Evolutionary conservation across 1,284 basidiomycete genomes (phyloP), one percentile per base, ranked within the genome.

Genomic region (Pseudozyma sp.): DNA sequence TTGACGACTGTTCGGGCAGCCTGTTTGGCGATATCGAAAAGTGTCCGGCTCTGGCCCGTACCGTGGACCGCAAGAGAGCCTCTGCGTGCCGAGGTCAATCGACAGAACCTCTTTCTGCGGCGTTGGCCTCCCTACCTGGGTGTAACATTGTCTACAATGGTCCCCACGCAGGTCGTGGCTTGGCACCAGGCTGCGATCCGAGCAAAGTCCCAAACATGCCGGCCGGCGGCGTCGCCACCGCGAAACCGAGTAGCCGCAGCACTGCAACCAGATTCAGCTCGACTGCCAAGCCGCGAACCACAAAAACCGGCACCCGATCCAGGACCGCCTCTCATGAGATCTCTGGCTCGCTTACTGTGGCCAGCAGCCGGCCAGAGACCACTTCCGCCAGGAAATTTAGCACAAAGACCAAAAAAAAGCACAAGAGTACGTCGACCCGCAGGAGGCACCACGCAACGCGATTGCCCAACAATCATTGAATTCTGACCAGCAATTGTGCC

Each of bases 61-160:
- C 6, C 43, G 44, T 46, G 44, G 11, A 46, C 44, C 44, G 44
- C 44, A 46, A 46, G 44, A 24, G 24, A 30, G 44, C 44, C 3
- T 7, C 24, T 13, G 44, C 44, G 10, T 46, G 44, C 11, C 44
- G 44, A 2, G 44, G 44, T 9, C 4, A 46, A 30, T 46, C 44
- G 29, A 46, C 44, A 10, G 44, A 46, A 24, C 44, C 44, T 7
- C 44, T 46, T 30, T 30, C 44, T 5, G 44, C 44, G 3, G 24
- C 24, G 9, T n/a, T 46, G 9, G 29, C 8, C 5, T 46, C 10
- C 44, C 24, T 46, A 11, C 44, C 44, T 13, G 44, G 44, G 10
- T 46, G 44, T 16, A 46, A 46, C 29, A 46, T 46, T 11, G 44
- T 46, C 44, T 46, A 46, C 44, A 46, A 46, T 13, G 44, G 44